A percentile compares a stretch with the other conserved stretches of the same genome.
These are phyloP conservation scores for Artemisia annua DNA, from an alignment of 129 eudicot species.

Conservation along the genomic window DNA sequence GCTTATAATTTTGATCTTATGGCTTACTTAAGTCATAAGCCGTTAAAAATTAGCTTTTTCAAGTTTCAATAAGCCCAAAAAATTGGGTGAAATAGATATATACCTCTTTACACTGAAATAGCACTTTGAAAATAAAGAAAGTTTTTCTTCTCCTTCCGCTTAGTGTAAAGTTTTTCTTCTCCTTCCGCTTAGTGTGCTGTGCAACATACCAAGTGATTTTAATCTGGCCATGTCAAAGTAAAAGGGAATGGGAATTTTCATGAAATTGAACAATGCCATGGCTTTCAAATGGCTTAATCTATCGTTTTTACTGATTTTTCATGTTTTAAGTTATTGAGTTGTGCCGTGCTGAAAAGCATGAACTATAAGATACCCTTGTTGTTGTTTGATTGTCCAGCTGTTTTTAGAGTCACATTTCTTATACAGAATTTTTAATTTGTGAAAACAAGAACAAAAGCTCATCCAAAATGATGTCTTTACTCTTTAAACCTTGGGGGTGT, in stretches of 20 bases:
- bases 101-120: too few relatives aligned
- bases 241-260: not conserved
- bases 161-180: not conserved
- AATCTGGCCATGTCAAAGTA: not conserved
- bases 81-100: not conserved
- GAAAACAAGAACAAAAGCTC: too few relatives aligned
- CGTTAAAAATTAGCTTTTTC: not conserved
- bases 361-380: not conserved
- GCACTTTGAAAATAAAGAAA: too few relatives aligned
- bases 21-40: too few relatives aligned
- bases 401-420: not conserved
- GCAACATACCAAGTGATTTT: not conserved
- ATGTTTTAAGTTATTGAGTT: not conserved
- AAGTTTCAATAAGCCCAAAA: not conserved
- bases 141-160: not conserved
- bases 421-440: not conserved
- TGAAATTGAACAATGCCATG: not conserved
- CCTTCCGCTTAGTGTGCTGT: not conserved
- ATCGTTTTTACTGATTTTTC: not conserved
- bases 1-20: too few relatives aligned
- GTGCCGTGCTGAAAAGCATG: not conserved
- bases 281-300: too few relatives aligned
- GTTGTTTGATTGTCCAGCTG: not conserved
- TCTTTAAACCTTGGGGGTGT: too few relatives aligned
- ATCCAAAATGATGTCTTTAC: too few relatives aligned